These are phyloP conservation scores for Thielaviopsis musarum DNA, from an alignment of 2,329 filamentous ascomycete genomes.

Conservation along the genomic window DNA sequence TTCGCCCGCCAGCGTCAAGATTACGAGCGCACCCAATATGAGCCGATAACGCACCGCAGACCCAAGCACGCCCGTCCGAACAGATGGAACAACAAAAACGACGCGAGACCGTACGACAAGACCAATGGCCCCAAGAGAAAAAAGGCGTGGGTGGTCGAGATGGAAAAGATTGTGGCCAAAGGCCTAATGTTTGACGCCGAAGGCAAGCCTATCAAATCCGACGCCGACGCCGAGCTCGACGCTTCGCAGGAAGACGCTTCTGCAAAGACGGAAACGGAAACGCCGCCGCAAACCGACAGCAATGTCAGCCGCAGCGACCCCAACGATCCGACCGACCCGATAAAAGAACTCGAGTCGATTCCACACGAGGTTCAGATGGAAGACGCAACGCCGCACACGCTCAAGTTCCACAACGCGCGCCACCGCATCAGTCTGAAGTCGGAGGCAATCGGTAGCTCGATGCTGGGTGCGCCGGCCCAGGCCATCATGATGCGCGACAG, in stretches of 20 bases:
- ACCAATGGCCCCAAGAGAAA: neutral
- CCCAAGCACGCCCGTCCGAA: neutral
- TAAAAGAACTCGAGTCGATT: conserved; percentile 1
- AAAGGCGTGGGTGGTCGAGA: neutral
- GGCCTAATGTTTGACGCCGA: conserved; percentile 9
- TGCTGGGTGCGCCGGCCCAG: conserved; percentile 23
- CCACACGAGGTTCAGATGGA: conserved; percentile 3
- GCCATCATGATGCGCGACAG: conserved; percentile 30
- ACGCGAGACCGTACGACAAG: neutral
- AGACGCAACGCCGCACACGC: neutral
- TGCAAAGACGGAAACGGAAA: neutral
- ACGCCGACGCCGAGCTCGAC: neutral
- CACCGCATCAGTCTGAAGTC: conserved; percentile 6
- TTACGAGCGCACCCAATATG: neutral
- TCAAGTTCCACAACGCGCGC: neutral
- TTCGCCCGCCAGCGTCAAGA: neutral
- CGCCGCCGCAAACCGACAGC: neutral
- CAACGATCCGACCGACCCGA: neutral
- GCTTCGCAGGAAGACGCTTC: neutral
- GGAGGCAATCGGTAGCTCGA: conserved; percentile 17
- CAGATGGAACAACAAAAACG: neutral
- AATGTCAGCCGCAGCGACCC: neutral
- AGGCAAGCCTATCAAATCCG: neutral
- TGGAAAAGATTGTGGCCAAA: conserved; percentile 4
- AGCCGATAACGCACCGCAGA: neutral